A percentile compares a stretch with the other conserved stretches of the same genome.
phyloP scores from a whole-genome alignment of 805 yeast species.

The Nakazawaea pomicola region DNA sequence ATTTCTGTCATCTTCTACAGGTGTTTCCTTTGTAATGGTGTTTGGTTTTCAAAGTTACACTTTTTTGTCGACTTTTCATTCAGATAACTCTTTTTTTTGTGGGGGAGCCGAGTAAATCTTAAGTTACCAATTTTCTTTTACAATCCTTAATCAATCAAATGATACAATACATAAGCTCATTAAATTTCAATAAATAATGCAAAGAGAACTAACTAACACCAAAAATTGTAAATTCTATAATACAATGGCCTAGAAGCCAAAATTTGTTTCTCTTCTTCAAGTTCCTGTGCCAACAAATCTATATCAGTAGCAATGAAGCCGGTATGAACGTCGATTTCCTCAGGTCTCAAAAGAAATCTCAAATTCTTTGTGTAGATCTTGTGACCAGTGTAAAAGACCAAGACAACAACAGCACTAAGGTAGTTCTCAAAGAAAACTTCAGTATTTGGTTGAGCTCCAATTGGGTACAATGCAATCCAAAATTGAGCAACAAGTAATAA shows the following conservation, averaged over 20 bases:
- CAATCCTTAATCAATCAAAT: too few relatives aligned
- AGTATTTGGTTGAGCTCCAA: slow-evolving; percentile 41
- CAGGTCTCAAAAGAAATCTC: slow-evolving; percentile 32
- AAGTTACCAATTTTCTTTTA: too few relatives aligned
- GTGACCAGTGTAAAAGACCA: slow-evolving; percentile 49
- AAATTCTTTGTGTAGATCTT: slow-evolving; percentile 39
- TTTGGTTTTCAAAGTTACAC: too few relatives aligned
- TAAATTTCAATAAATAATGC: not conserved
- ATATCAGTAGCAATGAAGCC: slow-evolving; percentile 56
- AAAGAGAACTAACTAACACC: slow-evolving; percentile 28
- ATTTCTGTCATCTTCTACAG: not conserved
- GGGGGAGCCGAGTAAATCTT: not conserved
- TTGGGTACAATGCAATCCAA: slow-evolving; percentile 62
- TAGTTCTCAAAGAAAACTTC: slow-evolving; percentile 50
- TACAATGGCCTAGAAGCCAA: slow-evolving; percentile 20
- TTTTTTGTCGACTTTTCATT: not conserved
- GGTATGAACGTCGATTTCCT: slow-evolving; percentile 55
- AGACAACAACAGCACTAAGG: slow-evolving; percentile 48
- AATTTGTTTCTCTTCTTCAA: slow-evolving; percentile 42
- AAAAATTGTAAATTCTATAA: slow-evolving; percentile 32
- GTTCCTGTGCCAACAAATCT: slow-evolving; percentile 44
- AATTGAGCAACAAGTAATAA: slow-evolving; percentile 55
- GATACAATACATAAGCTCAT: too few relatives aligned
- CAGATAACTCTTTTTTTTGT: too few relatives aligned
- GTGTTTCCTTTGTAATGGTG: not conserved